Base-by-base conservation (phyloP, 306 rosid genomes). In the Gastrolobium bilobum region DNA sequence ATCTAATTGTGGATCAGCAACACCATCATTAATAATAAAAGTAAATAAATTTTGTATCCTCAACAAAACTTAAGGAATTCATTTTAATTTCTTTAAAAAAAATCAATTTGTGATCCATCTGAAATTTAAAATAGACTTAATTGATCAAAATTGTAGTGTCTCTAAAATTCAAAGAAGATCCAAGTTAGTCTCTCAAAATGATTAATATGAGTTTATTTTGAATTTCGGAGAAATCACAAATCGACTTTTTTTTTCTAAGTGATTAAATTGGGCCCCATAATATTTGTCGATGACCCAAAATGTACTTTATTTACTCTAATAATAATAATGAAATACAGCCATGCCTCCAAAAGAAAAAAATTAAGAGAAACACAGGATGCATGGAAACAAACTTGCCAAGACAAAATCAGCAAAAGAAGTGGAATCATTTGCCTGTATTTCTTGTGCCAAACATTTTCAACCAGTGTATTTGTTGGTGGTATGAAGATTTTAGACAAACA, bases 401-500 rank as follows among this genome's bases (percentile, higher is more conserved):
- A 39, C 20, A 73, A 20, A 63, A 59, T 20, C 26, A 10, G 58
- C 65, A 64, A 20, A 48, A 53, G 58, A 81, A 57, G 35, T 46
- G 69, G 66, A 47, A 43, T 26, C 48, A 72, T 80, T 75, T 85
- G 89, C 97, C 82, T 89, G 94, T 44, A 85, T 89, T 87, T 86
- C 91, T 85, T 61, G 84, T 14, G 84, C 81, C 61, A 89, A 68
- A 79, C 75, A 73, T 82, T 84, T 86, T 57, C 86, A 77, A 58
- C 65, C 85, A 73, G 62, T 35, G 48, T 71, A 57, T 58, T 74
- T 87, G 84, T 81, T 79, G 8, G 81, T 50, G 71, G 60, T 84
- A 68, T 77, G 83, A 70, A 83, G 80, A 81, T 85, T 77, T 4
- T 86, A 75, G 76, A 88, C 92, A 85, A 88, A 88, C 77, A 81